Evolutionary conservation across 371 early-diverging fungal species (phyloP), one percentile per base, ranked within the genome.

Genomic region (Syncephalastrum monosporum): DNA sequence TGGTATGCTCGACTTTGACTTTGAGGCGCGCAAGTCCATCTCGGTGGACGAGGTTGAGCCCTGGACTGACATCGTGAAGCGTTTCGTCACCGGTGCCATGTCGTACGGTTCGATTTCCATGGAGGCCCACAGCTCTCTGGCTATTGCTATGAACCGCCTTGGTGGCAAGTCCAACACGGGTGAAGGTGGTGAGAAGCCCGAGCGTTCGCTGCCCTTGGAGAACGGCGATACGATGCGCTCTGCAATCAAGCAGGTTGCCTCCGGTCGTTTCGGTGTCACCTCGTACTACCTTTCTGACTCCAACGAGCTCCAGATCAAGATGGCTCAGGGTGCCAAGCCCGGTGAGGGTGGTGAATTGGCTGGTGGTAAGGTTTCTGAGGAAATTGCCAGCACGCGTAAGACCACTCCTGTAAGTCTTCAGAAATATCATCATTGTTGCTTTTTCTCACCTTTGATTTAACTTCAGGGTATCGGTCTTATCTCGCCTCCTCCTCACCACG

Each of bases 281-380:
- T 87, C 88, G 55, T 91, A 82, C 73, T 98, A 98, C 66, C 83
- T 97, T 29, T 79, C 93, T 5, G 94, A 96, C 64, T 85, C 96
- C 1, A 95, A 98, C 60, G 96, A 97, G 74, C 79, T 98, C 17
- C 97, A 98, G 67, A 98, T 98, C 83, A 98, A 98, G 83, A 93
- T 98, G 92, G 98, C 97, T 13, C 97, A 98, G 72, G 98, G 98
- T 50, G 98, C 98, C 49, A 98, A 97, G 78, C 96, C 98, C 23
- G 98, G 98, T 55, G 96, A 98, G 80, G 97, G 93, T 55, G 94
- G 93, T 71, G 75, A 79, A 77, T 65, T 81, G 56, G 72, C 68
- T 44, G 96, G 98, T 46, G 74, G 84, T 68, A 97, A 97, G 74
- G 96, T 97, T 10, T 83, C 88, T 13, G 85, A 87, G 47, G 89